Base-by-base conservation (phyloP, 495 filamentous ascomycete species). In the Lasiosphaeria hispida region DNA sequence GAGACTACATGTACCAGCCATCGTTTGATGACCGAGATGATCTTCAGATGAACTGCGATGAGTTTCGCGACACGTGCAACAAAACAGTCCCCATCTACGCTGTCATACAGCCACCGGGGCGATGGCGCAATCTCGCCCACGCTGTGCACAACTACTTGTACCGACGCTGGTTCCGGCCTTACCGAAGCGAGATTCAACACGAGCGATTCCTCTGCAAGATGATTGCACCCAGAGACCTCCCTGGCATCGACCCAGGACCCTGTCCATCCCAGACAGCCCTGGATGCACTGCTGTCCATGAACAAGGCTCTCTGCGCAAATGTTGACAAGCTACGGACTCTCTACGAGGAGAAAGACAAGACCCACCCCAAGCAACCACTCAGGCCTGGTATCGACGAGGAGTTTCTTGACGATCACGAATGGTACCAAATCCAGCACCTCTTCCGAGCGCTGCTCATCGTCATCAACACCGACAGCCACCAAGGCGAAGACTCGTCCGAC, bases 111-210 rank as follows among this genome's bases (percentile, higher is more conserved):
- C 14, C 41, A 44, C 41, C 41, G 41, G 41, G 41, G 41, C 41
- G 7, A 44, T 44, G 41, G 41, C 41, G 8, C 41, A 44, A 44
- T 44, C 19, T 49, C 45, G 13, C 23, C 19, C 15, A 49, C 14
- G 23, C 45, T 35, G 45, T 49, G 45, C 45, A 49, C 45, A 33
- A 33, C 45, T 49, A 49, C 23, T 30, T 49, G 15, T 33, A 49
- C 45, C 13, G 45, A 30, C 45, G 45, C 45, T 49, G 19, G 45
- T 49, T 49, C 45, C 45, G 45, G 15, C 45, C 45, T 35, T 49
- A 49, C 23, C 45, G 45, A 23, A 49, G 45, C 23, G 45, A 49
- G 45, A 49, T 49, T 49, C 17, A 49, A 35, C 45, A 35, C 45
- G 15, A 23, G 45, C 45, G 45, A 35, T 49, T 49, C 45, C 15